phyloP scores from a whole-genome alignment of 768 basidiomycete species.

The Austroboletus eburneus region DNA sequence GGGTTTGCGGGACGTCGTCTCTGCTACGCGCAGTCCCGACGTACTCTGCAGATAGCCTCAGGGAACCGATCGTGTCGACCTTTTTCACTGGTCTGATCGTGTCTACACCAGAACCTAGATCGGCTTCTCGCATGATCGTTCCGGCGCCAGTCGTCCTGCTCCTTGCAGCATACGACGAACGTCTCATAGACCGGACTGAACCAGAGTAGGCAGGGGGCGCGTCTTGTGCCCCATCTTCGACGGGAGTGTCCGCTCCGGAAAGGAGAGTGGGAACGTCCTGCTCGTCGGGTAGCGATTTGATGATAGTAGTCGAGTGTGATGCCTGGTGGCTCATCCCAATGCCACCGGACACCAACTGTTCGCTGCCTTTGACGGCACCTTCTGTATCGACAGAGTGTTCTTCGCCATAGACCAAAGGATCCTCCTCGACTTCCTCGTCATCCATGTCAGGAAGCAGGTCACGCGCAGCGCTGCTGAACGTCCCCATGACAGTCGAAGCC shows the following conservation, averaged over 20 bases:
- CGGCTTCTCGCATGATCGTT: conserved; percentile 73
- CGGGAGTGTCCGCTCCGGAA: conserved; percentile 31
- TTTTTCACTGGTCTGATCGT: conserved; percentile 94
- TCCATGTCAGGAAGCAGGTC: conserved; percentile 64
- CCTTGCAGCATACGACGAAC: conserved; percentile 78
- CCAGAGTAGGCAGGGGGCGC: conserved; percentile 73
- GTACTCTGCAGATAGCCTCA: conserved; percentile 74
- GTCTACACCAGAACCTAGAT: conserved; percentile 82
- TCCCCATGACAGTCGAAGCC: conserved; percentile 69
- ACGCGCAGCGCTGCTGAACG: conserved; percentile 67
- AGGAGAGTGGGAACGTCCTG: conserved; percentile 41
- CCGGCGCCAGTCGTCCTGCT: conserved; percentile 58
- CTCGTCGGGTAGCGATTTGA: conserved; percentile 43
- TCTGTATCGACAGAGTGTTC: conserved; percentile 58
- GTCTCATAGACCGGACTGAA: conserved; percentile 56
- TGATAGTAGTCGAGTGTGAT: conserved; percentile 69
- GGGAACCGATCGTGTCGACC: conserved; percentile 74
- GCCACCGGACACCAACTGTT: conserved; percentile 36
- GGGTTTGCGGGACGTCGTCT: conserved; percentile 43
- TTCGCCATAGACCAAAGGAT: conserved; percentile 36
- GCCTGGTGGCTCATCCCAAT: conserved; percentile 52
- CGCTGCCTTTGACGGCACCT: conserved; percentile 63
- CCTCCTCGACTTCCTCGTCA: conserved; percentile 47
- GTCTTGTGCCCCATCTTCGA: conserved; percentile 40
- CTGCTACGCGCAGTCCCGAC: conserved; percentile 64